Base-by-base conservation (phyloP, 2,329 filamentous ascomycete species). In the Domatiomyces globalis region DNA sequence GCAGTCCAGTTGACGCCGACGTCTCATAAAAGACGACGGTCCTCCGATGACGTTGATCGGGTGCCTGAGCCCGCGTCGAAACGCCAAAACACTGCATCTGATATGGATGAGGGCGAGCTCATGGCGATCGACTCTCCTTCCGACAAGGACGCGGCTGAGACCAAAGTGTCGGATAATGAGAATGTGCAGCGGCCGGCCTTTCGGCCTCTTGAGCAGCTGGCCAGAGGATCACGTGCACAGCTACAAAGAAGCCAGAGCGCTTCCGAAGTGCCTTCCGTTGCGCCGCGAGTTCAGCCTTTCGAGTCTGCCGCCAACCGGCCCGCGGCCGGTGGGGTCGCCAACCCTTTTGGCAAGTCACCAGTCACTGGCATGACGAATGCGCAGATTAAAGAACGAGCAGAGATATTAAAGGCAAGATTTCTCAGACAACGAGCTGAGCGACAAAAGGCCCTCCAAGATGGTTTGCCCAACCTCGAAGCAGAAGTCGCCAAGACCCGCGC, bases 361-460 rank as follows among this genome's bases (percentile, higher is more conserved):
- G 50, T 52, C 45, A 50, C 57, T 25, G 57, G 56, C 22, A 20
- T 59, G 39, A 59, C 55, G 20, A 52, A 51, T 12, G 52, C 53
- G 12, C 51, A 59, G 48, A 54, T 57, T 45, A 54, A 49, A 43
- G 54, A 59, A 49, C 51, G 52, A 29, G 52, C 55, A 5, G 55
- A 53, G n/a, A 49, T 49, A 10, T 45, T 61, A 49, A 61, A 58
- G 49, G 51, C 66, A 20, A 64, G 67, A 47, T 60, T 58, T 20
- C 59, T 69, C 51, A 65, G 65, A 29, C 61, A 62, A 46, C 72
- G 67, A 51, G 61, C 67, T 43, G 60, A 68, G 19, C 67, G 72
- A 22, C 71, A 71, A 56, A 67, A 68, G 51, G 71, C 75, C 43
- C 71, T 76, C n/a, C 67, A 75, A 57, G 68, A 69, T 19, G 70